Evolutionary conservation across 163 green algal species (phyloP), one percentile per base, ranked within the genome.

Genomic region (Scenedesmus sp.): DNA sequence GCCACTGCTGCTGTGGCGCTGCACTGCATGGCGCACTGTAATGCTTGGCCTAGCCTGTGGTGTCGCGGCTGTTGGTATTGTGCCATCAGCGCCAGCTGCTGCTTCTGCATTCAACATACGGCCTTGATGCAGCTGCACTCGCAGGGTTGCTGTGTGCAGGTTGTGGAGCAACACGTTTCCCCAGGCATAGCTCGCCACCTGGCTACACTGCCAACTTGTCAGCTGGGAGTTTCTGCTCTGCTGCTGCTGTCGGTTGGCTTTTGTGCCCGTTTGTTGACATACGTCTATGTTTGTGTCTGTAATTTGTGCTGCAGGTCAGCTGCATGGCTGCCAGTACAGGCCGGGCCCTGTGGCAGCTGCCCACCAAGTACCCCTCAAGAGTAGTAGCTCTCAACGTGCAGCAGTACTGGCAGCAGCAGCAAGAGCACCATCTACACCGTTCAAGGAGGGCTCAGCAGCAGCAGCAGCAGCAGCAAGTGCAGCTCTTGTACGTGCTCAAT

Each of bases 401-500:
- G 34, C 76, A 77, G n/a, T 76, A 60, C 15, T 46, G 66, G 59
- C 83, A 88, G 83, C 83, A 88, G n/a, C 83, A 88, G 9, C 83
- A 88, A 12, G 52, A 73, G 55, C 73, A 54, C 1, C 3, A 8
- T 52, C 81, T 16, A 15, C 70, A 79, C 70, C 70, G 20, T 16
- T 46, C 23, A 2, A 52, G 16, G 3, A 76, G 56, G 52, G 18
- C 82, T 26, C 82, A 64, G 18, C 56, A 87, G 55, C 55, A 88
- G 55, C 83, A 88, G 83, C 85, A 59, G 73, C 87, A 86, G 55
- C 54, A 84, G 56, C 70, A 62, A 2, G 16, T 2, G 23, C 56
- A 56, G 83, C 57, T 86, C 0, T 8, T 91, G 56, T 84, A 23
- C 16, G 87, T 86, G 55, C 74, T 91, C 20, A 91, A 91, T 13